Percentiles rank a stretch among this genome's conserved stretches.
These are phyloP conservation scores for Lactifluus rugatus DNA, from an alignment of 768 basidiomycete species.

Conservation along the genomic window DNA sequence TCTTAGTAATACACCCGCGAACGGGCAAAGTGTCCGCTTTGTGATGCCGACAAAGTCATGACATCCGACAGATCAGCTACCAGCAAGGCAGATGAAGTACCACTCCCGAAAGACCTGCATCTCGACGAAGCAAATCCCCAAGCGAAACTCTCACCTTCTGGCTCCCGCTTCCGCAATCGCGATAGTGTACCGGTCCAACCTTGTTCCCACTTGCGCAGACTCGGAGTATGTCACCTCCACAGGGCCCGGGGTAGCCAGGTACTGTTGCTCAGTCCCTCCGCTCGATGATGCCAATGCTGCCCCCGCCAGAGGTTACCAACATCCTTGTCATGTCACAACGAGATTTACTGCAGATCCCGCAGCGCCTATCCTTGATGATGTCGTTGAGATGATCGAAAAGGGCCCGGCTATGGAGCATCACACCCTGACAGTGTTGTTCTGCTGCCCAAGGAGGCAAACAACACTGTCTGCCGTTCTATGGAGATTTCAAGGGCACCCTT, in stretches of 20 bases:
- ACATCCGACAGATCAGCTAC: constrained; percentile 54
- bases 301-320: constrained; percentile 39
- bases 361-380: constrained; percentile 27
- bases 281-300: constrained; percentile 33
- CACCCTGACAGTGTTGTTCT: too few species aligned
- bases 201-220: constrained; percentile 16
- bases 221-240: constrained; percentile 17
- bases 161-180: constrained; percentile 11
- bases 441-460: background rate
- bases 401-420: constrained; percentile 23
- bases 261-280: constrained; percentile 15
- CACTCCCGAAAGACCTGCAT: constrained; percentile 25
- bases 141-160: constrained; percentile 13
- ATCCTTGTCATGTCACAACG: constrained; percentile 50
- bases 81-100: constrained; percentile 26
- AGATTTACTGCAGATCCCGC: constrained; percentile 33
- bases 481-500: constrained; percentile 25
- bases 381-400: constrained; percentile 30
- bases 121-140: constrained; percentile 25
- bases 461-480: constrained; percentile 11
- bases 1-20: constrained; percentile 60
- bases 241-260: constrained; percentile 10
- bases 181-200: constrained; percentile 8
- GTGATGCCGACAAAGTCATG: constrained; percentile 54
- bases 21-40: constrained; percentile 73